Evolutionary conservation across 2,329 filamentous ascomycete genomes (phyloP).

Genomic region (Sporothrix phasma): DNA sequence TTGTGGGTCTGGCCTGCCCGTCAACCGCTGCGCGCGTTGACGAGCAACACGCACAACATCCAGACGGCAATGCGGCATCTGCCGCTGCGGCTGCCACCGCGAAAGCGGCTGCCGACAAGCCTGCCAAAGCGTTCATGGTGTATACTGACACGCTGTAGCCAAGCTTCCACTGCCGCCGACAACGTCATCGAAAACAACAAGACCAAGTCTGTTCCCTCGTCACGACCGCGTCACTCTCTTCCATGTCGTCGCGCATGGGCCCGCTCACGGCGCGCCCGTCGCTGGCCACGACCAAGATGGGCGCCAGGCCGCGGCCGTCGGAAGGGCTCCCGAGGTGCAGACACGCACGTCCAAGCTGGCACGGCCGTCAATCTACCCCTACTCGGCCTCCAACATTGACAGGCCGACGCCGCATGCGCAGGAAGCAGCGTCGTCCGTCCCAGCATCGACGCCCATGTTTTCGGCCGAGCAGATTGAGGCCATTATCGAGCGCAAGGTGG

Average conservation of each 20-base stretch:
- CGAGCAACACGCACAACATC: conserved; percentile 60
- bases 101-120: conserved; percentile 42
- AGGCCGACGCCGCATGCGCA: conserved; percentile 9
- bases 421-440: conserved; percentile 19
- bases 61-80: conserved; percentile 48
- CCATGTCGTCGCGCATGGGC: conserved; percentile 10
- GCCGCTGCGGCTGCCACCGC: too few relatives aligned
- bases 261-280: conserved; percentile 13
- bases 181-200: not conserved
- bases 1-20: conserved; percentile 40
- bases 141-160: conserved; percentile 57
- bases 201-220: conserved; percentile 24
- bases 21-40: conserved; percentile 70
- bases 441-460: conserved; percentile 27
- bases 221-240: conserved; percentile 23
- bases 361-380: conserved; percentile 23
- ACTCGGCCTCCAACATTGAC: conserved; percentile 8
- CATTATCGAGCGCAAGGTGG: conserved; percentile 84
- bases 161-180: not conserved
- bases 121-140: conserved; percentile 75
- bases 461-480: conserved; percentile 74
- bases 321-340: conserved; percentile 17
- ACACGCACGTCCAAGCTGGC: conserved; percentile 30
- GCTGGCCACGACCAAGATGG: conserved; percentile 13
- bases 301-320: conserved; percentile 25